These are phyloP conservation scores for Rhodotorula sp. DNA, from an alignment of 1,284 basidiomycete genomes.

Conservation along the genomic window DNA sequence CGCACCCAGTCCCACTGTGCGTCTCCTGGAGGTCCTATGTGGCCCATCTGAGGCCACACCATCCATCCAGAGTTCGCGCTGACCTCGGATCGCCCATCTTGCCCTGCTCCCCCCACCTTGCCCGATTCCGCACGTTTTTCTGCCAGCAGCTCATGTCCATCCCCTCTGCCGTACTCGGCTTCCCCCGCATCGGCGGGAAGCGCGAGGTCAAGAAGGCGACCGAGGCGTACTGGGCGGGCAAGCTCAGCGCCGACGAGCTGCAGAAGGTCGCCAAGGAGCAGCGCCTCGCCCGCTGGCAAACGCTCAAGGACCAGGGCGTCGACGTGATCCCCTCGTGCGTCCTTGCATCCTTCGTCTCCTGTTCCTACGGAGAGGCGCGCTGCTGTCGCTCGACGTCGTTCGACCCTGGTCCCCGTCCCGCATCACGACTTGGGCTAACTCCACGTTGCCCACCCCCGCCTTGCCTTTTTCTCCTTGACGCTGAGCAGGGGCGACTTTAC, in stretches of 20 bases:
- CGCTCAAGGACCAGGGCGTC: constrained; percentile 83
- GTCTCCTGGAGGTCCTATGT: too few relatives aligned
- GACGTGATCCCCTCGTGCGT: constrained; percentile 87
- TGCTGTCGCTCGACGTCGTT: background rate
- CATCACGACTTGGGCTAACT: background rate
- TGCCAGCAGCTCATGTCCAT: background rate
- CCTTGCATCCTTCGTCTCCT: background rate
- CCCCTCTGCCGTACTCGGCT: constrained; percentile 70
- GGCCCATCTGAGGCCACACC: too few relatives aligned
- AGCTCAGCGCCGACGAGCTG: constrained; percentile 84
- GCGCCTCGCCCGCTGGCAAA: constrained; percentile 87
- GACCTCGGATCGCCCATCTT: background rate
- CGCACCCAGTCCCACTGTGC: too few relatives aligned
- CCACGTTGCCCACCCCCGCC: background rate
- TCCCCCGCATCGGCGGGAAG: constrained; percentile 87
- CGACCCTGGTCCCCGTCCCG: background rate
- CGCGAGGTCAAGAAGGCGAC: constrained; percentile 80
- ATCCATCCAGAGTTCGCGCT: too few relatives aligned
- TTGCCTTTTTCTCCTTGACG: background rate
- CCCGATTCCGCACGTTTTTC: background rate
- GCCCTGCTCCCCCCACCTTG: background rate
- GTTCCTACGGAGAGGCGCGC: too few relatives aligned
- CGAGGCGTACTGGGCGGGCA: constrained; percentile 94
- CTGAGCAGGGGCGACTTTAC: constrained; percentile 94
- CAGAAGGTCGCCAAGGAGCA: constrained; percentile 85